phyloP scores from a whole-genome alignment of 768 basidiomycete species.

The Leccinellum rugosiceps region DNA sequence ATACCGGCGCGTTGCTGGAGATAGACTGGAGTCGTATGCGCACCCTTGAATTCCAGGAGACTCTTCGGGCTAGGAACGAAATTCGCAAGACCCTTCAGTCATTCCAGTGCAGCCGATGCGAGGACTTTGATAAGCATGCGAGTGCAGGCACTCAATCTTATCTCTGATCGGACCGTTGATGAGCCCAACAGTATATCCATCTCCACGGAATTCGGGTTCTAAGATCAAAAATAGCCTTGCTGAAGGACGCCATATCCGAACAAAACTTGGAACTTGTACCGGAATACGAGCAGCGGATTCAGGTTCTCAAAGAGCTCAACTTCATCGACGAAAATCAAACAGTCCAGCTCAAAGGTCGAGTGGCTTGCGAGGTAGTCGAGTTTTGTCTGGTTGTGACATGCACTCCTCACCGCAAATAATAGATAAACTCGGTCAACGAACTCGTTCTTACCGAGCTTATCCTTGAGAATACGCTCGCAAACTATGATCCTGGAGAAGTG shows the following conservation, averaged over 20 bases:
- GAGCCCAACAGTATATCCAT: slow-evolving; percentile 57
- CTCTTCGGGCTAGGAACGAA: slow-evolving; percentile 55
- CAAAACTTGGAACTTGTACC: slow-evolving; percentile 96
- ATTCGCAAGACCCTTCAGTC: slow-evolving; percentile 42
- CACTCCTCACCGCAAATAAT: slow-evolving; percentile 4
- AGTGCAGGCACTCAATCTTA: slow-evolving; percentile 29
- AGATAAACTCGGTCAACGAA: slow-evolving; percentile 99
- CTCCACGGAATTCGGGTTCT: slow-evolving; percentile 77
- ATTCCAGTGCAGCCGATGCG: slow-evolving; percentile 55
- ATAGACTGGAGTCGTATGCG: slow-evolving; percentile 82
- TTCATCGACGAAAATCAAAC: slow-evolving; percentile 97
- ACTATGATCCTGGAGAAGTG: slow-evolving; percentile 92
- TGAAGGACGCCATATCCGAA: slow-evolving; percentile 88
- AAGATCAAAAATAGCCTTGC: slow-evolving; percentile 64
- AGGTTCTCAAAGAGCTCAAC: slow-evolving; percentile 84
- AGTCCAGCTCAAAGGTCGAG: slow-evolving; percentile 91
- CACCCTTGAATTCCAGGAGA: slow-evolving; percentile 89
- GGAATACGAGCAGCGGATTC: slow-evolving; percentile 93
- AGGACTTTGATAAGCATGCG: slow-evolving; percentile 74
- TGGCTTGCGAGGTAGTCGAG: slow-evolving; percentile 85
- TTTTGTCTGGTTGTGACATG: not conserved
- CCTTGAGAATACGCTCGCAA: slow-evolving; percentile 88
- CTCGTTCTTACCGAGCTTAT: slow-evolving; percentile 96
- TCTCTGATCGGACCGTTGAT: slow-evolving; percentile 7
- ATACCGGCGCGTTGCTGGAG: slow-evolving; percentile 55